Evolutionary conservation across 257 asterid genomes (phyloP).

Genomic region (Solanum pennellii): DNA sequence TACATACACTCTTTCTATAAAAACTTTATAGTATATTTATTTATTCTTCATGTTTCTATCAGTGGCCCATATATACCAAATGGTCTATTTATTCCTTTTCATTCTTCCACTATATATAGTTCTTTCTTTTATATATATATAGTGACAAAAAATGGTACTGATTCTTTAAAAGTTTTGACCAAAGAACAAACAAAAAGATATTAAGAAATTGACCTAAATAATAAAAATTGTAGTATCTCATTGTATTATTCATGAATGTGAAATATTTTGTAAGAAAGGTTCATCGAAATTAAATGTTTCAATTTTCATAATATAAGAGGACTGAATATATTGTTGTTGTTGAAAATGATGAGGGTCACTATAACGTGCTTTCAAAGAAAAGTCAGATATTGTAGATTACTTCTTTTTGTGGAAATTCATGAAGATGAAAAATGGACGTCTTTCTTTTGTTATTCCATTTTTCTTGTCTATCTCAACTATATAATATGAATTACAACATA

Average conservation of each 20-base stretch:
- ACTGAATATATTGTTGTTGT: background rate
- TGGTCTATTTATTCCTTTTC: background rate
- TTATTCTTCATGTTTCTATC: background rate
- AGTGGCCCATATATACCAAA: slow-evolving; percentile 8
- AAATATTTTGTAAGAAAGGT: background rate
- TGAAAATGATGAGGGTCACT: background rate
- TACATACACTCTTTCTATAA: slow-evolving; percentile 6
- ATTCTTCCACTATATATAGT: background rate
- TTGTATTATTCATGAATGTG: background rate
- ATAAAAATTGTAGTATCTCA: background rate
- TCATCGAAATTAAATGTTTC: background rate
- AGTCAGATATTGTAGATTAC: background rate
- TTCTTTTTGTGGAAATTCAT: background rate
- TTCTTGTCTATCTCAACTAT: background rate
- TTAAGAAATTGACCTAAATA: background rate
- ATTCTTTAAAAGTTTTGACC: background rate
- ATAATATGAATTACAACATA: background rate
- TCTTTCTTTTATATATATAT: background rate
- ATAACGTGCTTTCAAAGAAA: background rate
- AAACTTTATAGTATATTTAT: background rate
- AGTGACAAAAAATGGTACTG: background rate
- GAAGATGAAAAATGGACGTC: background rate
- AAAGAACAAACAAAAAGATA: background rate
- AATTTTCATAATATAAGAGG: background rate
- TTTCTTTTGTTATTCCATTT: background rate